These are phyloP conservation scores for Cutaneotrichosporon sp. DNA, from an alignment of 1,284 basidiomycete species.

Conservation along the genomic window DNA sequence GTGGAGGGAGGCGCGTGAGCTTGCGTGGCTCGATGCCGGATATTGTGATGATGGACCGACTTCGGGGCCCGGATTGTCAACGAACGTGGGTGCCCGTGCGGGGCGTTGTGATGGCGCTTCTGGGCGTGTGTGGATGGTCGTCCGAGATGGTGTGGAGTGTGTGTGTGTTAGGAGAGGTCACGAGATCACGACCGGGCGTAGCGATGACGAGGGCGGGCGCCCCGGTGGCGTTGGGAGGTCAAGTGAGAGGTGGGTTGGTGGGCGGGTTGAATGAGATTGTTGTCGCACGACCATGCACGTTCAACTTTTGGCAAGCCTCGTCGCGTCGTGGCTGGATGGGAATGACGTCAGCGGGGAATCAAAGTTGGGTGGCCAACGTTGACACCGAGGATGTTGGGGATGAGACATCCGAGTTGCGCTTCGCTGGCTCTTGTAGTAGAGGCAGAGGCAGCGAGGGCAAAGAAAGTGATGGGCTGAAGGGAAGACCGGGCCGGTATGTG, in stretches of 20 bases:
- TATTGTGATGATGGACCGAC: neutral
- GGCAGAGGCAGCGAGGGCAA: neutral
- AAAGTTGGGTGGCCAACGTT: neutral
- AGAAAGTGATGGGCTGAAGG: neutral
- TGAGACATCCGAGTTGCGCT: neutral
- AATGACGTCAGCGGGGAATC: neutral
- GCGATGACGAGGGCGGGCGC: no score
- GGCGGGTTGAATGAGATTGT: no score
- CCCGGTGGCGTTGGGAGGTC: neutral
- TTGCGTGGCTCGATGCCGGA: neutral
- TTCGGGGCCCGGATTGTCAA: neutral
- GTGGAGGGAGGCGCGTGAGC: neutral
- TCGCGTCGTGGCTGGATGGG: neutral
- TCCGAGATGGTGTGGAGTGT: neutral
- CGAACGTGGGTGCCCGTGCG: constrained; percentile 1
- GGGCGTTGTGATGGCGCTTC: neutral
- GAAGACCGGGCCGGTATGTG: neutral
- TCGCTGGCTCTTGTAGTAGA: neutral
- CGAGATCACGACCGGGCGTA: no score
- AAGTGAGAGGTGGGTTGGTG: no score
- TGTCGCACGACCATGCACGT: constrained; percentile 7
- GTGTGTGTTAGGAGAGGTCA: neutral
- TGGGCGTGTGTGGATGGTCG: neutral
- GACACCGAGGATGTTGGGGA: neutral
- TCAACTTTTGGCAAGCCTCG: neutral